Conservation (phyloP, 495 filamentous ascomycete genomes). For the Aspergillus cavernicola region DNA sequence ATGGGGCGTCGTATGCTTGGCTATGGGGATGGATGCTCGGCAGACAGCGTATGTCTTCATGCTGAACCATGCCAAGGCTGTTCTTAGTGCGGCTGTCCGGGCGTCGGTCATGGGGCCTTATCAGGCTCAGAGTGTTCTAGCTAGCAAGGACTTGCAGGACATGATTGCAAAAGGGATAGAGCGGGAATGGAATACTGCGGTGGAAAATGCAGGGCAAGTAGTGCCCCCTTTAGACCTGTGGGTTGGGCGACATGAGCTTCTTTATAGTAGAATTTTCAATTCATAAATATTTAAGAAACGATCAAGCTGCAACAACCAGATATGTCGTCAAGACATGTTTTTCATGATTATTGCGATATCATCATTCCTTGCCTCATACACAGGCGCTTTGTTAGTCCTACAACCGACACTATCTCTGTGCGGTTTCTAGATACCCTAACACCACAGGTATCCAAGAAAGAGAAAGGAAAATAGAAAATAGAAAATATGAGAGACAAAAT, state of each 20-base stretch:
- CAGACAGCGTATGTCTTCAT: conserved; percentile 82
- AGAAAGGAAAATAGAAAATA: conserved; percentile 13
- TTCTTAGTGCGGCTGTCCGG: conserved; percentile 84
- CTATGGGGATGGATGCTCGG: conserved; percentile 57
- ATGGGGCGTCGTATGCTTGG: conserved; percentile 68
- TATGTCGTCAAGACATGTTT: conserved; percentile 14
- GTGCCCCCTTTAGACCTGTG: conserved; percentile 89
- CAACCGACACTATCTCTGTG: conserved; percentile 22
- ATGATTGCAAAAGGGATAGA: conserved; percentile 60
- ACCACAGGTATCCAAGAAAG: conserved; percentile 34
- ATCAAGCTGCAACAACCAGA: neutral
- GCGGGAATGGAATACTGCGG: conserved; percentile 51
- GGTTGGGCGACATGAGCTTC: conserved; percentile 88
- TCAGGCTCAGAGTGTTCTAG: conserved; percentile 80
- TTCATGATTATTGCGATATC: conserved; percentile 17
- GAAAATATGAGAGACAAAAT: neutral
- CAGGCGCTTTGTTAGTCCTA: conserved; percentile 33
- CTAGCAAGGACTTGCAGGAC: conserved; percentile 57
- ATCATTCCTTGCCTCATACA: conserved; percentile 18
- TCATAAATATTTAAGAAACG: conserved; percentile 37
- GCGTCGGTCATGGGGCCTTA: conserved; percentile 90
- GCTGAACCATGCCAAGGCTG: conserved; percentile 80
- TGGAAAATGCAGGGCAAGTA: conserved; percentile 80
- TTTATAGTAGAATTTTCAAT: conserved; percentile 97
- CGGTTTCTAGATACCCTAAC: conserved; percentile 22